Percentiles rank a stretch among this genome's conserved stretches.
phyloP scores from a whole-genome alignment of 2,329 filamentous ascomycete species.

The Penicillium sp. region DNA sequence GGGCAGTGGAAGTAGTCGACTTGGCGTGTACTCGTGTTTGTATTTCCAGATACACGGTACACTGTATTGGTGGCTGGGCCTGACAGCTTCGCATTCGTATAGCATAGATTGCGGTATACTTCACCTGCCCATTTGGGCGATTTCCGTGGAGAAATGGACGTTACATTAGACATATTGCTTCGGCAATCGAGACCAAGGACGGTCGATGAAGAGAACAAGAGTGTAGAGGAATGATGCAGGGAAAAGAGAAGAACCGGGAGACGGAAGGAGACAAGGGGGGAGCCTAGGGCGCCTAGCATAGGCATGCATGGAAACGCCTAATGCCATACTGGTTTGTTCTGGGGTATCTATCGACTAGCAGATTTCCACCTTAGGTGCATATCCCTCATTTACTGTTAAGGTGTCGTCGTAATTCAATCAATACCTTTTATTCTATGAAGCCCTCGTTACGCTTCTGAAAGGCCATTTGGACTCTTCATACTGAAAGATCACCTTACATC shows the following conservation, averaged over 20 bases:
- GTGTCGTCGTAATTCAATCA: too few relatives aligned
- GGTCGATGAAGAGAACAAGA: not conserved
- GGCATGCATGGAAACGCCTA: not conserved
- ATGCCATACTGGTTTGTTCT: not conserved
- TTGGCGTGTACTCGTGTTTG: not conserved
- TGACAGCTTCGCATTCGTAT: not conserved
- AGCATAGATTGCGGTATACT: not conserved
- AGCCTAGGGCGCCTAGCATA: not conserved
- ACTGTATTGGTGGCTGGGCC: not conserved
- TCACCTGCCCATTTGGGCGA: not conserved
- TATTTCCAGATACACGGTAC: not conserved
- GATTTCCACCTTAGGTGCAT: not conserved
- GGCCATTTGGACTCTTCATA: too few relatives aligned
- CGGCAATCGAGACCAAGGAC: not conserved
- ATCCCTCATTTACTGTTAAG: too few relatives aligned
- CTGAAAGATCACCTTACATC: too few relatives aligned
- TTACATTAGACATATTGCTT: not conserved
- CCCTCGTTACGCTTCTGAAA: too few relatives aligned
- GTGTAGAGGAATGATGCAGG: not conserved
- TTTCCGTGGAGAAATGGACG: not conserved
- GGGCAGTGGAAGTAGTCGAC: not conserved
- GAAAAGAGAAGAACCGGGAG: not conserved
- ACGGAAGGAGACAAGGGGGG: not conserved
- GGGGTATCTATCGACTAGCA: not conserved
- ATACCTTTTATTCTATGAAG: too few relatives aligned